A percentile compares a stretch with the other conserved stretches of the same genome.
phyloP scores from a whole-genome alignment of 257 asterid genomes.

The Solanum virginianum region DNA sequence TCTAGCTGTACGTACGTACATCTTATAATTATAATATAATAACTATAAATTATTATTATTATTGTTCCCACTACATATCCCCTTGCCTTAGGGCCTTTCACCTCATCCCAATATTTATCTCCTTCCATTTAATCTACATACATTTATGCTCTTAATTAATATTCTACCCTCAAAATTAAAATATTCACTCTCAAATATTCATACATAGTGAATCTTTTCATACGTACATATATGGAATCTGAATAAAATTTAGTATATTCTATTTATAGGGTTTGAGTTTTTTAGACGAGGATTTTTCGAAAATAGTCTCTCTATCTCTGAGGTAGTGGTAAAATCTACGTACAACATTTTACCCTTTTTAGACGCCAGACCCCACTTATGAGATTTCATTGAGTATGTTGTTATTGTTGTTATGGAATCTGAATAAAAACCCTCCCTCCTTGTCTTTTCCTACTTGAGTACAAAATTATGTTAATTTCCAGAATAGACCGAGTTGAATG shows the following conservation, averaged over 20 bases:
- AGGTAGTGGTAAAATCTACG: too few species aligned
- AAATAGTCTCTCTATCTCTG: too few species aligned
- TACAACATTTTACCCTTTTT: too few species aligned
- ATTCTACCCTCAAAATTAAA: too few species aligned
- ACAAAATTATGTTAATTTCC: neutral
- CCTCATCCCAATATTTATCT: neutral
- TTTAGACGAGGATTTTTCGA: too few species aligned
- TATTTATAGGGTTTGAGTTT: too few species aligned
- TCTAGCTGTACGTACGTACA: neutral
- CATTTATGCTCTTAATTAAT: too few species aligned
- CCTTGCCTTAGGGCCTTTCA: neutral
- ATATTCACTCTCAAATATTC: neutral
- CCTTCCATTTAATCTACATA: neutral
- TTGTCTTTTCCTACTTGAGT: neutral
- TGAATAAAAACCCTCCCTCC: conserved; percentile 4
- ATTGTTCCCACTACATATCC: conserved; percentile 20
- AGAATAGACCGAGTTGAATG: neutral
- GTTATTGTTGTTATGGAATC: neutral
- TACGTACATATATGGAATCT: neutral
- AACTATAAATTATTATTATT: neutral
- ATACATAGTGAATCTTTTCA: neutral
- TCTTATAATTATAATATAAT: too few species aligned
- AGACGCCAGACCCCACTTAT: too few species aligned
- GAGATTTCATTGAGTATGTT: too few species aligned
- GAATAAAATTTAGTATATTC: too few species aligned